Conservation (phyloP, 2,329 filamentous ascomycete species). For the Cladosporium austrohemisphaericum region DNA sequence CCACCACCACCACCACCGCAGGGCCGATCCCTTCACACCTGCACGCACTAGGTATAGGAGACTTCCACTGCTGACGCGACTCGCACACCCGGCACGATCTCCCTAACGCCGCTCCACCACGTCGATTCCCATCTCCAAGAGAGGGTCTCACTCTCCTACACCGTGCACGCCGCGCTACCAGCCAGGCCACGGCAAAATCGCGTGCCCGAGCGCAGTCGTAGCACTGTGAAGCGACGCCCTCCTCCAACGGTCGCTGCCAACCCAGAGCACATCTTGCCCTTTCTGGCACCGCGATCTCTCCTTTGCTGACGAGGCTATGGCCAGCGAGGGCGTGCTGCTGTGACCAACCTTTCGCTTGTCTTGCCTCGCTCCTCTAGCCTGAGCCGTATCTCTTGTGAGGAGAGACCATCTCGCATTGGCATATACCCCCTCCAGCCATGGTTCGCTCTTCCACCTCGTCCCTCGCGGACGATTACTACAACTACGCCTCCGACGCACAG, state of each 20-base stretch:
- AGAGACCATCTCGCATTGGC: constrained; percentile 2
- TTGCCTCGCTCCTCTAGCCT: constrained; percentile 8
- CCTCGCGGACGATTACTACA: constrained; percentile 18
- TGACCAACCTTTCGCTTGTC: constrained; percentile 13
- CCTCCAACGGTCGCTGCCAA: constrained; percentile 15
- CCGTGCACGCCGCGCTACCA: constrained; percentile 8
- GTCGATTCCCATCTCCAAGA: constrained; percentile 1
- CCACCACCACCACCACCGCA: too few species aligned
- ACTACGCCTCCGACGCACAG: constrained; percentile 16
- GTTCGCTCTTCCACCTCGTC: constrained; percentile 18
- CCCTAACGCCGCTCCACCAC: not conserved
- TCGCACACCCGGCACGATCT: not conserved
- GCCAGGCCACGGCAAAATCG: not conserved
- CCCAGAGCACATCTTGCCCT: constrained; percentile 11
- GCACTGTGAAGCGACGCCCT: constrained; percentile 13
- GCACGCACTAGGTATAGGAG: not conserved
- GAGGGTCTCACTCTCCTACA: constrained; percentile 15
- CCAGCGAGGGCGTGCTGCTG: constrained; percentile 1
- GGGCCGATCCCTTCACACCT: too few species aligned
- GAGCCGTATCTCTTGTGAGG: constrained; percentile 11
- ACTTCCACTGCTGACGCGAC: not conserved
- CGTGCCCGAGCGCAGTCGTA: constrained; percentile 2
- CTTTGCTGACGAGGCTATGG: constrained; percentile 16
- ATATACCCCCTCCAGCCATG: constrained; percentile 9
- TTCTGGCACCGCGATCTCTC: constrained; percentile 9